phyloP scores from a whole-genome alignment of 495 filamentous ascomycete species.

The Talaromyces liani region DNA sequence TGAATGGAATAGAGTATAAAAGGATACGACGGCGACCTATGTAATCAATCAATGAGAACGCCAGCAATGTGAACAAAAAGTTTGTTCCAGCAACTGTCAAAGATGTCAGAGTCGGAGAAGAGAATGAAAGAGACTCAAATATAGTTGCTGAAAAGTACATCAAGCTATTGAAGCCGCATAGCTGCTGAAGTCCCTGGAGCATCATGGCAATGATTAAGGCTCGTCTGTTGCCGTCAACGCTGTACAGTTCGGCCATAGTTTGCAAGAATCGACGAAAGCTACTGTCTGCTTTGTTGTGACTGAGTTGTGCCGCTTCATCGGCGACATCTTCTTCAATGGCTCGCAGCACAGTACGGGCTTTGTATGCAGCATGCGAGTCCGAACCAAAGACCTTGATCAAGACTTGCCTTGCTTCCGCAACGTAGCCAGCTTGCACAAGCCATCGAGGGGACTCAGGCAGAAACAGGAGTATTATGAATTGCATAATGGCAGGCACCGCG shows the following conservation, averaged over 20 bases:
- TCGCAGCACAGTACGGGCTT: conserved; percentile 50
- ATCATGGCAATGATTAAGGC: conserved; percentile 79
- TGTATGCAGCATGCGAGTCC: conserved; percentile 31
- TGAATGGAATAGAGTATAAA: conserved; percentile 76
- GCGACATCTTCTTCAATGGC: conserved; percentile 62
- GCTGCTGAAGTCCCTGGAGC: conserved; percentile 80
- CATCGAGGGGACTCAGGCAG: conserved; percentile 86
- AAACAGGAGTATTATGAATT: conserved; percentile 53
- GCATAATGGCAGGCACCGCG: conserved; percentile 64
- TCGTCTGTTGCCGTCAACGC: conserved; percentile 59
- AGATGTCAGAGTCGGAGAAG: conserved; percentile 71
- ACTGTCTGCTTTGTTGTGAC: conserved; percentile 13
- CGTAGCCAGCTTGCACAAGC: conserved; percentile 62
- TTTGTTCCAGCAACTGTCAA: conserved; percentile 79
- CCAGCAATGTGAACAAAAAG: conserved; percentile 69
- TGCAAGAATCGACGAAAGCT: conserved; percentile 17
- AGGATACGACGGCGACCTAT: conserved; percentile 76
- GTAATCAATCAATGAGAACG: conserved; percentile 71
- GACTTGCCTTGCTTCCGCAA: conserved; percentile 51
- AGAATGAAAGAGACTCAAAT: conserved; percentile 73
- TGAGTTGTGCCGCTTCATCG: conserved; percentile 49
- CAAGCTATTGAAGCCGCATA: conserved; percentile 86
- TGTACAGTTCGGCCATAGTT: conserved; percentile 48
- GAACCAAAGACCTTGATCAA: conserved; percentile 57
- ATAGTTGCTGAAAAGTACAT: conserved; percentile 97